Conservation (phyloP, 176 grass and related monocot genomes). For the Avena insularis region DNA sequence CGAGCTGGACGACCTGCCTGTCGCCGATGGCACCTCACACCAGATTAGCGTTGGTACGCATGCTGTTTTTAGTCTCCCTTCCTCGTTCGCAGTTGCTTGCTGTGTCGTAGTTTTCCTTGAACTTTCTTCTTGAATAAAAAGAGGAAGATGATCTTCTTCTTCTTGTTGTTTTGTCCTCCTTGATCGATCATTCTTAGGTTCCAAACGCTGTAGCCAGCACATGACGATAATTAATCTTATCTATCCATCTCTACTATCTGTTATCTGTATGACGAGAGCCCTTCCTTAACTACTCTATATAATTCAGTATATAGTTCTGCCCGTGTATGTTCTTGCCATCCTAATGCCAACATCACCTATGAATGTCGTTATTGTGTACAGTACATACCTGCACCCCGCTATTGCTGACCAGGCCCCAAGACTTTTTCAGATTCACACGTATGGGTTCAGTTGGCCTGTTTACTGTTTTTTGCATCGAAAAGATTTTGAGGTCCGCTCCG, state of each 20-base stretch:
- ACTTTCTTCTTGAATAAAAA: not conserved
- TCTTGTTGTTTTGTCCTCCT: not conserved
- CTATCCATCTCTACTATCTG: not conserved
- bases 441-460: not conserved
- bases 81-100: not conserved
- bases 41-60: constrained; percentile 40
- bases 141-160: not conserved
- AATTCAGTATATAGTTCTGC: not conserved
- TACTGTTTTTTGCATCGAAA: not conserved
- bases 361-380: not conserved
- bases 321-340: not conserved
- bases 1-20: not conserved
- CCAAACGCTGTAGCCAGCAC: not conserved
- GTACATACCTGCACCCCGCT: not conserved
- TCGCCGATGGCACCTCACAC: constrained; percentile 11
- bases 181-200: constrained; percentile 11
- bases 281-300: not conserved
- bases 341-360: constrained; percentile 12
- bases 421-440: not conserved
- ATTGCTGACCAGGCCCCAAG: not conserved
- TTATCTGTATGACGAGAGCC: not conserved
- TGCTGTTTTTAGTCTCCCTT: not conserved
- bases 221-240: not conserved
- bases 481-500: not conserved
- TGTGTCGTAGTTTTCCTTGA: not conserved